Evolutionary conservation across 2,329 filamentous ascomycete genomes (phyloP), one percentile per base, ranked within the genome.

Genomic region (Monosporascus sp.): DNA sequence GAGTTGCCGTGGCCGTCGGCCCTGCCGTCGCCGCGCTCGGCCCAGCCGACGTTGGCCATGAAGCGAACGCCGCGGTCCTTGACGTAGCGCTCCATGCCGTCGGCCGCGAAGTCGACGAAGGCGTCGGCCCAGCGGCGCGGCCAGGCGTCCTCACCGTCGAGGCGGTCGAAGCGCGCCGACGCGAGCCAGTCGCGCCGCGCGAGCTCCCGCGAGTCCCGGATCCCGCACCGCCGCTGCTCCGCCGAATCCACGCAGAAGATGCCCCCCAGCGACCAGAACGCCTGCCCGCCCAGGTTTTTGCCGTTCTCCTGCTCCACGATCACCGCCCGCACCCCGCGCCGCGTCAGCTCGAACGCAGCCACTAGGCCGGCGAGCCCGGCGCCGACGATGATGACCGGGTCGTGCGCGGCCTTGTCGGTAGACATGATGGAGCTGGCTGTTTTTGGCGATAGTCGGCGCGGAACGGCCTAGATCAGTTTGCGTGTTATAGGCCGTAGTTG

Each of bases 191-290:
- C 82, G 55, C 77, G 74, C 71, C 81, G 66, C 3, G 82, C 82
- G 19, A 85, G 73, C 59, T 76, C 77, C 53, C 77, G 77, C 50
- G 74, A 78, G 69, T 85, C 82, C 56, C 73, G 74, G 69, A 85
- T 81, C 58, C 82, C 82, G 65, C 78, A 71, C 51, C 78, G 75
- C 4, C 81, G 77, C 70, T 85, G 82, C 57, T 78, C 72, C 8
- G 74, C 62, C 8, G 80, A 82, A 68, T 85, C 66, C 52, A 85
- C 81, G 67, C 78, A 74, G 69, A 85, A 85, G 26, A 85, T 64
- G 37, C 82, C 82, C 37, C 82, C 82, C 1, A 85, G 75, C 3
- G 82, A 85, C 80, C 81, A 85, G 63, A 84, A 85, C 7, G 82
- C 82, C 65, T 85, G 82, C 2, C 82, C 82, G 54, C 82, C 82